A percentile compares a stretch with the other conserved stretches of the same genome.
Conservation (phyloP, 1,284 basidiomycete species). For the Testicularia cyperi region DNA sequence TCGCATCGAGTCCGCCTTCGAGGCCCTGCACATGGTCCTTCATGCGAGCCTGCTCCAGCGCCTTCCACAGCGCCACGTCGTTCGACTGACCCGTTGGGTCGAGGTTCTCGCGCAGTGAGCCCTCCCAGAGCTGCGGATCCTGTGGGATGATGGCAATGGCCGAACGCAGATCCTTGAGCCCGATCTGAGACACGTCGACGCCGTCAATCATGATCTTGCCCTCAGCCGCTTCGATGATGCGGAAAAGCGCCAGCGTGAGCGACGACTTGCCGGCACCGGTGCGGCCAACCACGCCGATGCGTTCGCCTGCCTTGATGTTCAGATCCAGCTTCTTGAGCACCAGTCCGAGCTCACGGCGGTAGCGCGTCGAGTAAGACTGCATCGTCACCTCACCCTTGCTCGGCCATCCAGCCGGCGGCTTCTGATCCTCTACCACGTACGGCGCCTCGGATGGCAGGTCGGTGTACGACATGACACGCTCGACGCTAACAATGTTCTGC, state of each 20-base stretch:
- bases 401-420: conserved; percentile 70
- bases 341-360: conserved; percentile 77
- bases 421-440: conserved; percentile 57
- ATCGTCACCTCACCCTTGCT: conserved; percentile 75
- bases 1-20: conserved; percentile 73
- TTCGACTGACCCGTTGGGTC: conserved; percentile 75
- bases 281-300: conserved; percentile 70
- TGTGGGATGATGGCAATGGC: conserved; percentile 80
- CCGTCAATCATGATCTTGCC: conserved; percentile 82
- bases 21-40: conserved; percentile 73
- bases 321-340: conserved; percentile 75
- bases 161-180: conserved; percentile 70
- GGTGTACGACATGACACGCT: conserved; percentile 68
- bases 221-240: conserved; percentile 68
- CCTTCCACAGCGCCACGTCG: conserved; percentile 74
- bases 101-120: conserved; percentile 79
- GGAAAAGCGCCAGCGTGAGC: conserved; percentile 65
- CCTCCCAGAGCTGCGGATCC: conserved; percentile 77
- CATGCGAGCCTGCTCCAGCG: conserved; percentile 72
- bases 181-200: conserved; percentile 78
- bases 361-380: conserved; percentile 76
- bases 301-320: conserved; percentile 70
- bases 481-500: conserved; percentile 81
- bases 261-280: conserved; percentile 93
- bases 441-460: conserved; percentile 77